Conservation (phyloP, 2,329 filamentous ascomycete genomes). For the Metarhizium robertsii region DNA sequence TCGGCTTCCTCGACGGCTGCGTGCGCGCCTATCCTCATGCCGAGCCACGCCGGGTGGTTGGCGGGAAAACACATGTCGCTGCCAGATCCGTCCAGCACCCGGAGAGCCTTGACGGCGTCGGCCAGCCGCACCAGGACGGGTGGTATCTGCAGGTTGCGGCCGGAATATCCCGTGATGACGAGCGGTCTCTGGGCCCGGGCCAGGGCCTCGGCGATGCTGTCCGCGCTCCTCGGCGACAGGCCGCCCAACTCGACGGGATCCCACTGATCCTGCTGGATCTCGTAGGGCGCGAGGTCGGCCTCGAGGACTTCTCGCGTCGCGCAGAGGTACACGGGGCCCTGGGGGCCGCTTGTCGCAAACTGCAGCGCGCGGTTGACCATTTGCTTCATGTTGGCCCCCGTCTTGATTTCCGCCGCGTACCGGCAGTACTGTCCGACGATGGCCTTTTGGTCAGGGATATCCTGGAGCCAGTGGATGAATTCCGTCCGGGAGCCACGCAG, state of each 20-base stretch:
- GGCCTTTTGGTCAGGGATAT: conserved; percentile 66
- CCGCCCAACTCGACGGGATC: conserved; percentile 54
- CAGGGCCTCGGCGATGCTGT: conserved; percentile 49
- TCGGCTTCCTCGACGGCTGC: conserved; percentile 43
- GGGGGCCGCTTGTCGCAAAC: conserved; percentile 63
- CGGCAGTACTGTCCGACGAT: conserved; percentile 75
- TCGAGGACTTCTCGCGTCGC: conserved; percentile 73
- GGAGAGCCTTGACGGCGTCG: conserved; percentile 51
- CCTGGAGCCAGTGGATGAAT: conserved; percentile 75
- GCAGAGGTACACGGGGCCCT: conserved; percentile 66
- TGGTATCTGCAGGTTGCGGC: conserved; percentile 29
- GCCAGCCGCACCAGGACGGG: conserved; percentile 54
- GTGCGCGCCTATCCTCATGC: conserved; percentile 37
- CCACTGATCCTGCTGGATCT: conserved; percentile 51
- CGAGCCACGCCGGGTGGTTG: conserved; percentile 57
- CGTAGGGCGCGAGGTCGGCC: conserved; percentile 64
- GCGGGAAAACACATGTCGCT: conserved; percentile 73
- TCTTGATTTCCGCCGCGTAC: conserved; percentile 69
- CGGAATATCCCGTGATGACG: no score
- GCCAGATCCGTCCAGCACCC: conserved; percentile 50
- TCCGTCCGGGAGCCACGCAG: conserved; percentile 62
- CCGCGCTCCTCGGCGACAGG: conserved; percentile 35
- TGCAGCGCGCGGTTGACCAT: conserved; percentile 72
- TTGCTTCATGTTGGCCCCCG: conserved; percentile 73
- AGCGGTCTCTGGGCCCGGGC: conserved; percentile 36